Evolutionary conservation across 768 basidiomycete species (phyloP), one percentile per base, ranked within the genome.

Genomic region (Multifurca ochricompacta): DNA sequence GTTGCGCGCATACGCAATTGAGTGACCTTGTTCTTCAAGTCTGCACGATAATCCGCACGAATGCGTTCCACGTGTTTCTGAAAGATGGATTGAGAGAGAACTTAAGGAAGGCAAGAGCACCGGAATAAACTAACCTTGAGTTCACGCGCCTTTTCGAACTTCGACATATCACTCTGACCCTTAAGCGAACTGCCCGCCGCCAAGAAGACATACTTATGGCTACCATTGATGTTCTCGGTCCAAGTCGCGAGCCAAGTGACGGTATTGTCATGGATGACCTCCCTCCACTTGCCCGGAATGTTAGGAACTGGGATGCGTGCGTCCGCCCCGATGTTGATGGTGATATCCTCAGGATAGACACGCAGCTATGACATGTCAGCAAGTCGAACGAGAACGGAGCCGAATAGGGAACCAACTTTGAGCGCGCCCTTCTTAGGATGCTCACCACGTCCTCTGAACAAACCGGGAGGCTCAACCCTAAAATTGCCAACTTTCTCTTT

Each of bases 401-500:
- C 27, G 19, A 8, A 16, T 25, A 23, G 36, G 36, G 8, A 28
- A 46, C 43, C 28, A 64, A 91, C 94, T 78, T 98, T 98, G 47
- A 96, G 75, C 36, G 85, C 83, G 16, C 96, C 96, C 69, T 97
- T 98, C 78, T 87, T 94, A 0, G 96, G 96, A 70, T 99, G 96
- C 63, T 97, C 93, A 50, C 96, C 96, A 60, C 96, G 93, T 58
- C 96, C 96, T 68, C 96, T 76, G 72, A 98, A 99, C 47, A 98
- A 72, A n/a, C 95, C 94, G 25, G 96, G 96, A 67, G 96, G 96
- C 77, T 99, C 96, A 48, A 97, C 84, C 61, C 93, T 80, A 76
- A 98, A 98, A 72, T 98, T 99, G 35, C 96, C 96, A 44, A 97
- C 81, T 69, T 97, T 98, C 74, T 99, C 96, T 71, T 92, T 95